phyloP scores from a whole-genome alignment of 768 basidiomycete genomes.

The Tylopilus vinaceipallidus region DNA sequence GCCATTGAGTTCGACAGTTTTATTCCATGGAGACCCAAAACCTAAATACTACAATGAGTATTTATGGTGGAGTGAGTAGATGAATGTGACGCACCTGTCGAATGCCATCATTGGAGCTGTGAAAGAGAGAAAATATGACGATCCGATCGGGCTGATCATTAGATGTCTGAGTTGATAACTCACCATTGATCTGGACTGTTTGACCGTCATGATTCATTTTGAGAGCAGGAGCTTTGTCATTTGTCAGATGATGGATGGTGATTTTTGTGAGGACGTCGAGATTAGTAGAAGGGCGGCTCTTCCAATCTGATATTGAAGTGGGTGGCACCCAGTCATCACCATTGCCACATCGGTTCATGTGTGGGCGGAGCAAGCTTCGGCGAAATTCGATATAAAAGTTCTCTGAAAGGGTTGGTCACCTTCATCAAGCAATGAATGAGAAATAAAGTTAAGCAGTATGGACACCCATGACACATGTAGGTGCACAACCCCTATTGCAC shows the following conservation, averaged over 20 bases:
- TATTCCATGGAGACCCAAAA: background rate
- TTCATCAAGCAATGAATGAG: too few relatives aligned
- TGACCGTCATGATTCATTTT: background rate
- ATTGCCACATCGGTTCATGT: background rate
- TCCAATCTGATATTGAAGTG: background rate
- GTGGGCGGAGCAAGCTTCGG: background rate
- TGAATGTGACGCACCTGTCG: background rate
- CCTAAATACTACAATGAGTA: background rate
- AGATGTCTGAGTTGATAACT: background rate
- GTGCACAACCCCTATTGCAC: too few relatives aligned
- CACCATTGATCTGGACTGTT: background rate
- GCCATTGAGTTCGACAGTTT: background rate
- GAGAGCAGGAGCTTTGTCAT: background rate
- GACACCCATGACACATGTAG: too few relatives aligned
- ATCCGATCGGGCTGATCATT: background rate
- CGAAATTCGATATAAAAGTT: conserved; percentile 6
- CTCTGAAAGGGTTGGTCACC: too few relatives aligned
- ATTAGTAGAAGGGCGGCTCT: background rate
- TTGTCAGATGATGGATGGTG: background rate
- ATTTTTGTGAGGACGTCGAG: background rate
- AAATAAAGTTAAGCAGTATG: too few relatives aligned
- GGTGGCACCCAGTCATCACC: background rate
- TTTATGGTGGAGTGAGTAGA: background rate
- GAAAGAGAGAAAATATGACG: background rate
- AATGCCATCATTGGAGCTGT: background rate